Evolutionary conservation across 2,329 filamentous ascomycete species (phyloP).

Genomic region (Byssothecium circinans): DNA sequence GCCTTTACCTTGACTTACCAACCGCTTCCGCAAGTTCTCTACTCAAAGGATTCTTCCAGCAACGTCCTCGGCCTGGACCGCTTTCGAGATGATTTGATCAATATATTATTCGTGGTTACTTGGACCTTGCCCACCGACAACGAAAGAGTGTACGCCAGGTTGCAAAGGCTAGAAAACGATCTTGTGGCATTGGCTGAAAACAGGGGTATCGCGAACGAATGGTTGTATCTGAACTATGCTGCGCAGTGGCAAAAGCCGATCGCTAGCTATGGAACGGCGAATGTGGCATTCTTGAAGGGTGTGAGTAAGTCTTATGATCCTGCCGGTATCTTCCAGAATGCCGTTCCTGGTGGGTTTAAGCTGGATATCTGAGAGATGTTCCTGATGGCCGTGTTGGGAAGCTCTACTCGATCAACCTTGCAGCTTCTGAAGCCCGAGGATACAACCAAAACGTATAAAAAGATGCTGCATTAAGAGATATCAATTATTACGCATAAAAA

Average conservation of each 20-base stretch:
- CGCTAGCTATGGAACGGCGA: constrained; percentile 31
- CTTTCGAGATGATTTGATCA: constrained; percentile 24
- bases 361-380: constrained; percentile 14
- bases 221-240: constrained; percentile 42
- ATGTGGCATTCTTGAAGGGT: constrained; percentile 27
- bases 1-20: constrained; percentile 21
- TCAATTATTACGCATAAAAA: too few species aligned
- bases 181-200: constrained; percentile 12
- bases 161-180: constrained; percentile 15
- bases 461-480: too few species aligned
- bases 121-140: constrained; percentile 20
- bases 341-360: constrained; percentile 42
- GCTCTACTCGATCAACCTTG: too few species aligned
- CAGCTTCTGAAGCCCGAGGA: too few species aligned
- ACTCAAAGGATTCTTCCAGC: constrained; percentile 16
- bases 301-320: constrained; percentile 43
- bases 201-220: constrained; percentile 20
- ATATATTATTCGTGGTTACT: constrained; percentile 16
- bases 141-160: constrained; percentile 12
- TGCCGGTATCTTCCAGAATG: constrained; percentile 37
- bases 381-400: too few species aligned
- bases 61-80: constrained; percentile 26
- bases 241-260: constrained; percentile 42
- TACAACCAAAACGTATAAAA: too few species aligned
- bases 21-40: constrained; percentile 19